Conservation (phyloP, 1,139 yeast species). For the Pichia terricola region DNA sequence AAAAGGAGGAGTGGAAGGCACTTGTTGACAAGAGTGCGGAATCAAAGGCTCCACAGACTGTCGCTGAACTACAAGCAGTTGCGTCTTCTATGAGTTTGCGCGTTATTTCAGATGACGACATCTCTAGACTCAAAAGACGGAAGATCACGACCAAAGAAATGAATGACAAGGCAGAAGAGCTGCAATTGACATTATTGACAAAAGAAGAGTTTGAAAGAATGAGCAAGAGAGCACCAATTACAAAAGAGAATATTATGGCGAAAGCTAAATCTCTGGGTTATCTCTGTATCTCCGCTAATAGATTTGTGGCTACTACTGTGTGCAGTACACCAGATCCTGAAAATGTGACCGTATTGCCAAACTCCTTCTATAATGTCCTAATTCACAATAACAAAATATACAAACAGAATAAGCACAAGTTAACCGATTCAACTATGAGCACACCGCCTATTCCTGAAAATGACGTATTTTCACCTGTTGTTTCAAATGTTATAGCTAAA, state of each 20-base stretch:
- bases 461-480: background rate
- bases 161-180: slow-evolving; percentile 34
- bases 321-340: slow-evolving; percentile 45
- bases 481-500: background rate
- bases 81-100: slow-evolving; percentile 23
- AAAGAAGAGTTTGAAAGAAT: slow-evolving; percentile 23
- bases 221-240: slow-evolving; percentile 15
- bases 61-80: slow-evolving; percentile 10
- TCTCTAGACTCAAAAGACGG: slow-evolving; percentile 19
- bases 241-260: slow-evolving; percentile 19
- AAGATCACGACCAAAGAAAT: slow-evolving; percentile 22
- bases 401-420: slow-evolving; percentile 28
- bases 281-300: slow-evolving; percentile 44
- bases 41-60: slow-evolving; percentile 6
- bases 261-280: slow-evolving; percentile 38
- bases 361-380: slow-evolving; percentile 52
- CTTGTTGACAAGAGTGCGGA: slow-evolving; percentile 4
- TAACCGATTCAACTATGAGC: slow-evolving; percentile 5
- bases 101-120: slow-evolving; percentile 21
- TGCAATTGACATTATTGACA: slow-evolving; percentile 37
- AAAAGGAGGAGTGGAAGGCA: slow-evolving; percentile 22
- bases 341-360: slow-evolving; percentile 55
- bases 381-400: slow-evolving; percentile 28
- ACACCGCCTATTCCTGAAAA: slow-evolving; percentile 10
- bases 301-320: slow-evolving; percentile 53